phyloP scores from a whole-genome alignment of 768 basidiomycete genomes.

The Boletus bicolor region DNA sequence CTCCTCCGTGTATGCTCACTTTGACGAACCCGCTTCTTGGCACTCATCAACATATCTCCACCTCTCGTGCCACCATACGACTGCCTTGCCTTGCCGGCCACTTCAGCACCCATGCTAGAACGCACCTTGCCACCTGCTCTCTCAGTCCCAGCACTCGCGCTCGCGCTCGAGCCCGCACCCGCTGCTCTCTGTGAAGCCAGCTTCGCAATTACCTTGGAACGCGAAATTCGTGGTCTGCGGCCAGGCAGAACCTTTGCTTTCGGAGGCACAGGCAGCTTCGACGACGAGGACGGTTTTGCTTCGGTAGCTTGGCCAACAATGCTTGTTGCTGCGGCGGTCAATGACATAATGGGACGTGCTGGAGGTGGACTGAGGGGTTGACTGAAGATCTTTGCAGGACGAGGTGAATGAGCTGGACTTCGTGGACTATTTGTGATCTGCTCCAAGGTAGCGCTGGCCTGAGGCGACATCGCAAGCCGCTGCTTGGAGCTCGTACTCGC shows the following conservation, averaged over 20 bases:
- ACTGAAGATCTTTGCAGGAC: slow-evolving; percentile 47
- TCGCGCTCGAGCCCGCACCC: slow-evolving; percentile 9
- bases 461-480: slow-evolving; percentile 9
- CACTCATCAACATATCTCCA: slow-evolving; percentile 51
- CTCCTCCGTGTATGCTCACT: slow-evolving; percentile 67
- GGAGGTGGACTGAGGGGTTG: slow-evolving; percentile 42
- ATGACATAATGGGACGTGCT: slow-evolving; percentile 24
- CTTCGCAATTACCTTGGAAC: slow-evolving; percentile 75
- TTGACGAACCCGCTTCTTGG: slow-evolving; percentile 71
- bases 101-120: slow-evolving; percentile 50
- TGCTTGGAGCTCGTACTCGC: slow-evolving; percentile 13
- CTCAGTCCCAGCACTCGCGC: slow-evolving; percentile 13
- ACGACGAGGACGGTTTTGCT: not conserved
- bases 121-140: slow-evolving; percentile 34
- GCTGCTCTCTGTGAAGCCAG: slow-evolving; percentile 67
- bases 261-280: slow-evolving; percentile 19
- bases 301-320: slow-evolving; percentile 16
- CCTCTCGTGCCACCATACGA: slow-evolving; percentile 27
- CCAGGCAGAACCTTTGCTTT: slow-evolving; percentile 36
- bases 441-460: slow-evolving; percentile 24
- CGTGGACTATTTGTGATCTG: slow-evolving; percentile 35
- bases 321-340: slow-evolving; percentile 30
- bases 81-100: slow-evolving; percentile 23
- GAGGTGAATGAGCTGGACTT: slow-evolving; percentile 8
- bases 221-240: slow-evolving; percentile 74